Conservation (phyloP, 306 rosid genomes). For the Hippophae gyantsensis region DNA sequence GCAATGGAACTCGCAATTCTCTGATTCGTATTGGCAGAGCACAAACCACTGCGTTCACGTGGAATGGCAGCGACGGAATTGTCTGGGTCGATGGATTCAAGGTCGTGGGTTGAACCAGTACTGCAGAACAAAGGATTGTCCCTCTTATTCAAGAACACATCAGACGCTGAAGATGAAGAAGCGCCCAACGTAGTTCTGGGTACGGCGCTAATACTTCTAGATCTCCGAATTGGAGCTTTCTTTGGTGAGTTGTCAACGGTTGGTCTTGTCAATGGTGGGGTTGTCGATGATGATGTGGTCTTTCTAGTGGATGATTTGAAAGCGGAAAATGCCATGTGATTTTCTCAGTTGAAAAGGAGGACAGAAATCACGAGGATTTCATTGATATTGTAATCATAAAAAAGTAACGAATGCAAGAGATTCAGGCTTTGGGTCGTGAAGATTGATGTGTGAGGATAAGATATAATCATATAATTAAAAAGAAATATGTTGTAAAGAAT, state of each 20-base stretch:
- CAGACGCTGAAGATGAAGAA: constrained; percentile 20
- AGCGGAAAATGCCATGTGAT: constrained; percentile 59
- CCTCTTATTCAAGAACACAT: constrained; percentile 61
- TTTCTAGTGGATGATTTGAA: constrained; percentile 80
- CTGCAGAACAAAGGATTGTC: constrained; percentile 75
- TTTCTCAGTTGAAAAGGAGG: no score
- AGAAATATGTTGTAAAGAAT: no score
- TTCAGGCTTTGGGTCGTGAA: no score
- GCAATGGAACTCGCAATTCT: constrained; percentile 3
- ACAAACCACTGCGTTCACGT: no score
- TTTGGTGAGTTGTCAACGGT: constrained; percentile 15
- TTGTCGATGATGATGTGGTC: constrained; percentile 17
- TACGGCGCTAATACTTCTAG: constrained; percentile 75
- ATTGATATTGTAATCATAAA: no score
- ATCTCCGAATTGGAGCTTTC: constrained; percentile 53
- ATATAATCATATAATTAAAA: no score
- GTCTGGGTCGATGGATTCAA: constrained; percentile 13
- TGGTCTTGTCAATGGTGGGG: constrained; percentile 11
- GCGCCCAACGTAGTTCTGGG: constrained; percentile 27
- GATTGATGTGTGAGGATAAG: no score
- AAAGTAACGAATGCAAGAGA: no score
- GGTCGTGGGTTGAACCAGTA: constrained; percentile 16
- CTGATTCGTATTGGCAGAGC: constrained; percentile 2
- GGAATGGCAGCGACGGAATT: constrained; percentile 1
- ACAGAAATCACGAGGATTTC: no score